Conservation (phyloP, 148 eudicot genomes). For the Mesembryanthemum crystallinum region DNA sequence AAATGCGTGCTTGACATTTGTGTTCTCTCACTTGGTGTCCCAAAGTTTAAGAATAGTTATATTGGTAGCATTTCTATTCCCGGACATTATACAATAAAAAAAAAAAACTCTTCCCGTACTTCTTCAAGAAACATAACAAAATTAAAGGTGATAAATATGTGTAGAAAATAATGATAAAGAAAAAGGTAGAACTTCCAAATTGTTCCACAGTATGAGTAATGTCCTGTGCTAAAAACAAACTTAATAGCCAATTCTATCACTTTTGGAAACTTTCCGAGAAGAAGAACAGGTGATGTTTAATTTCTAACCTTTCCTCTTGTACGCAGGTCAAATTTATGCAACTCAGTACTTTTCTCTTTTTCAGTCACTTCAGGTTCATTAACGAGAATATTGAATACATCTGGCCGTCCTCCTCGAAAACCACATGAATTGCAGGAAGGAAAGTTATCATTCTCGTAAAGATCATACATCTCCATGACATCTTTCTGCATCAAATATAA, state of each 20-base stretch:
- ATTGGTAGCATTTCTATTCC: no score
- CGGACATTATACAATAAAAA: no score
- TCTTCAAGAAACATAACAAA: no score
- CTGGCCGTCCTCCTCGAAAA: conserved; percentile 33
- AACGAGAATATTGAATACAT: conserved; percentile 47
- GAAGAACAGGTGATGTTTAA: not conserved
- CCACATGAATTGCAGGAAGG: conserved; percentile 39
- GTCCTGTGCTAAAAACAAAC: not conserved
- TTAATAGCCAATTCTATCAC: not conserved
- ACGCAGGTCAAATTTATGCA: conserved; percentile 34
- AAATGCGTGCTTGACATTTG: no score
- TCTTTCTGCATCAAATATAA: conserved; percentile 39
- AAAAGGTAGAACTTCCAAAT: not conserved
- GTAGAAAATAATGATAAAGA: no score
- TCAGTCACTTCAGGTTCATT: conserved; percentile 35
- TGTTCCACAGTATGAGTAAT: not conserved
- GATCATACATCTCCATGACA: conserved; percentile 54
- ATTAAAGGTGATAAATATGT: no score
- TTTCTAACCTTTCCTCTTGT: conserved; percentile 53
- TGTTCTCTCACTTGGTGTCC: no score
- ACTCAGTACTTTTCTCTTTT: conserved; percentile 32
- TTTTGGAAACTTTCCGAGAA: not conserved
- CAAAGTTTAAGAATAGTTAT: no score
- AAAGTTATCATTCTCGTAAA: conserved; percentile 30
- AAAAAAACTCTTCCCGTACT: no score